phyloP scores from a whole-genome alignment of 2,329 filamentous ascomycete genomes.

The Sporothrix pallida region DNA sequence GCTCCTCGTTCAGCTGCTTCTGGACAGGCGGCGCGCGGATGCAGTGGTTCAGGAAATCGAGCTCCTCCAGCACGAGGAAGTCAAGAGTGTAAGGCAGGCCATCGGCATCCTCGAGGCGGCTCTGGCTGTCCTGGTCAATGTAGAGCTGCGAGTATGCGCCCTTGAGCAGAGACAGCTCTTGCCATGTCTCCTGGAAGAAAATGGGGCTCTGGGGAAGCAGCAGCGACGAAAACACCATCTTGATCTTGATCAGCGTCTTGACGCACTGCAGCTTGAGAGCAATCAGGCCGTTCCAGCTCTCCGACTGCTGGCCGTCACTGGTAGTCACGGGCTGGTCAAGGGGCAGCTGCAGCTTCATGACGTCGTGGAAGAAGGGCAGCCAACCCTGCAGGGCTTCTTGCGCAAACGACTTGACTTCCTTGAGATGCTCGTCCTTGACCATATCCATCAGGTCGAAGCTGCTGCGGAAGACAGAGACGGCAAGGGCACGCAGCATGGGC shows the following conservation, averaged over 20 bases:
- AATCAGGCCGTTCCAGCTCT: conserved; percentile 79
- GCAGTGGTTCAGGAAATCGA: conserved; percentile 93
- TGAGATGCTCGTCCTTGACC: conserved; percentile 90
- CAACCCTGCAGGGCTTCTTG: conserved; percentile 82
- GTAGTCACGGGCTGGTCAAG: conserved; percentile 58
- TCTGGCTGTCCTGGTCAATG: conserved; percentile 83
- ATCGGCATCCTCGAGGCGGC: conserved; percentile 86
- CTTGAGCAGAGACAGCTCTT: conserved; percentile 78
- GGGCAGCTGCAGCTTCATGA: conserved; percentile 77
- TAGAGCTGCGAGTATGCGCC: conserved; percentile 80
- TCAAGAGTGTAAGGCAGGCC: conserved; percentile 93
- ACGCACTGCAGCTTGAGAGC: conserved; percentile 92
- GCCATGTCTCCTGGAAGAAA: conserved; percentile 88
- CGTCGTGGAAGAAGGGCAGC: conserved; percentile 86
- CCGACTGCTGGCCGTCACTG: conserved; percentile 60
- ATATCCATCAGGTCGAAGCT: conserved; percentile 97
- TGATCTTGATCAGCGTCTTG: conserved; percentile 89
- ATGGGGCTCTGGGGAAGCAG: conserved; percentile 80
- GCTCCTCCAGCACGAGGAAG: conserved; percentile 88
- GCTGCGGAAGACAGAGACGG: conserved; percentile 85
- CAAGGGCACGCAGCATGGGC: conserved; percentile 77
- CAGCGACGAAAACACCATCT: conserved; percentile 79
- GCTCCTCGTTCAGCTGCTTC: conserved; percentile 82
- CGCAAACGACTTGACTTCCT: conserved; percentile 85
- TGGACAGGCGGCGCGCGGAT: conserved; percentile 87